A percentile compares a stretch with the other conserved stretches of the same genome.
Conservation (phyloP, 2,329 filamentous ascomycete genomes). For the Thielaviopsis cerberus region DNA sequence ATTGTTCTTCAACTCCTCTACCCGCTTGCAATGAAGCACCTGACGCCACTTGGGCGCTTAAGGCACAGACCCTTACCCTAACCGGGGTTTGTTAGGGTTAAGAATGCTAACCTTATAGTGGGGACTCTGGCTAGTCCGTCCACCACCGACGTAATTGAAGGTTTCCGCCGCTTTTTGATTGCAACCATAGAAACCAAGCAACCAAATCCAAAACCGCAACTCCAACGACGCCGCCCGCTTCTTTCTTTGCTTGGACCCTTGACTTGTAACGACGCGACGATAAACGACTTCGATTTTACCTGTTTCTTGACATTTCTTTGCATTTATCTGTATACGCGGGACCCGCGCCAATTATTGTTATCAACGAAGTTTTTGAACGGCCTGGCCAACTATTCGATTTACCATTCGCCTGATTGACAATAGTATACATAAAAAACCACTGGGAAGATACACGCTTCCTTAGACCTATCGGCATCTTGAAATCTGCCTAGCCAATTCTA, state of each 20-base stretch:
- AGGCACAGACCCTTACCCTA: not conserved
- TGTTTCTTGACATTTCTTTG: not conserved
- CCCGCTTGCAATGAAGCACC: not conserved
- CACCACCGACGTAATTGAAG: constrained; percentile 2
- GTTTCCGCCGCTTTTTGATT: not conserved
- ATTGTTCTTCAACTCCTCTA: no score
- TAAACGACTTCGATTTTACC: not conserved
- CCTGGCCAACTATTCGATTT: not conserved
- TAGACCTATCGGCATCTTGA: no score
- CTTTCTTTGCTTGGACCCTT: not conserved
- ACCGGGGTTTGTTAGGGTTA: not conserved
- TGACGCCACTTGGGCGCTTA: not conserved
- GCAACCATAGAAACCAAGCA: not conserved
- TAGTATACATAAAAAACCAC: no score
- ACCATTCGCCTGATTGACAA: no score
- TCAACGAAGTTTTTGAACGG: not conserved
- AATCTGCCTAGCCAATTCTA: no score
- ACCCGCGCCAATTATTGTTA: not conserved
- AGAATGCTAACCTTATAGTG: no score
- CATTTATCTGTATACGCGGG: not conserved
- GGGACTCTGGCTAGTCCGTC: not conserved
- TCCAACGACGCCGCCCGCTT: not conserved
- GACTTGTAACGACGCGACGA: not conserved
- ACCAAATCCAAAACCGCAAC: constrained; percentile 1
- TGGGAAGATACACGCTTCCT: no score